A percentile compares a stretch with the other conserved stretches of the same genome.
Conservation (phyloP, 202 grass and related monocot species). For the Zizania palustris region DNA sequence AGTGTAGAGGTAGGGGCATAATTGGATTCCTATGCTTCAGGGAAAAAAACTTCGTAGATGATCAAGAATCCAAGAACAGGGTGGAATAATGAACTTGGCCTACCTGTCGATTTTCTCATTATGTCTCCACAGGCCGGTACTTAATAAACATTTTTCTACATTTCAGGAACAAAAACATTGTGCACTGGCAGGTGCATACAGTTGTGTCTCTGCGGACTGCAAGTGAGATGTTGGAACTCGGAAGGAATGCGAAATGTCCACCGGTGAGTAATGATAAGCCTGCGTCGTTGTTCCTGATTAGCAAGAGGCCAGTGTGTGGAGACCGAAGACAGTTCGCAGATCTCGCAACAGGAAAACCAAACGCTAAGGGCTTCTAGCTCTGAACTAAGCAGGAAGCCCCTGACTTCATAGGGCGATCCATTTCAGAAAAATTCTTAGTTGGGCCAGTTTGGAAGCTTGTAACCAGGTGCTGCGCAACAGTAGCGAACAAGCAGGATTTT, state of each 20-base stretch:
- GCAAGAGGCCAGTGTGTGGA: not conserved
- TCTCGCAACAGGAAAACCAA: not conserved
- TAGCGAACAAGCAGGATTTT: not conserved
- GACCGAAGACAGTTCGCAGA: not conserved
- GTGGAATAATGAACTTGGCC: not conserved
- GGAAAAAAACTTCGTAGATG: not conserved
- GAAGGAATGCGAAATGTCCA: not conserved
- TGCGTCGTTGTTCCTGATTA: not conserved
- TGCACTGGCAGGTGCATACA: not conserved
- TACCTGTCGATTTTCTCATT: constrained; percentile 13
- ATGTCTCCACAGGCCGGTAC: constrained; percentile 2
- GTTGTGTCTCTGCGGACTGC: not conserved
- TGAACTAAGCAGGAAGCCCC: not conserved
- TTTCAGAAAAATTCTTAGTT: not conserved
- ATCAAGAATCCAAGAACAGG: constrained; percentile 32
- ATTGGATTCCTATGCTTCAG: not conserved
- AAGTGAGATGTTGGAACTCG: not conserved
- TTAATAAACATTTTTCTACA: not conserved
- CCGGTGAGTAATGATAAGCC: not conserved
- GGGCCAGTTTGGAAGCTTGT: not conserved
- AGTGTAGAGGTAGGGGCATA: not conserved
- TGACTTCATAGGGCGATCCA: not conserved
- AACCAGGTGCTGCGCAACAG: not conserved
- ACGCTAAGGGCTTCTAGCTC: not conserved
- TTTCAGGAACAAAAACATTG: not conserved